Conservation (phyloP, 2,329 filamentous ascomycete genomes). For the Plectosphaerella sp. region DNA sequence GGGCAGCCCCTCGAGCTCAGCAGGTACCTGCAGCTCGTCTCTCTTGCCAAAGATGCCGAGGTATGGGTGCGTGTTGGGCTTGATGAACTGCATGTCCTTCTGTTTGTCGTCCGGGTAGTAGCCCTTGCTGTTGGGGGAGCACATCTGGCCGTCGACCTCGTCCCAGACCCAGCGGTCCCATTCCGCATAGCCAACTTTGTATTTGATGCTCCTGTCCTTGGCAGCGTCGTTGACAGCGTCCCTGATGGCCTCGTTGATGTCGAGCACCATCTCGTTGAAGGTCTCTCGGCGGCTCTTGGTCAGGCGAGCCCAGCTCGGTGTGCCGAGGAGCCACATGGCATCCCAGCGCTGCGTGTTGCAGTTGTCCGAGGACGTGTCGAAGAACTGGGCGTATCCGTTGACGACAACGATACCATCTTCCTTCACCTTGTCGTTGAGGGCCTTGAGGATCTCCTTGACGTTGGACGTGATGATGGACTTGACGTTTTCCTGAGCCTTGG, state of each 20-base stretch:
- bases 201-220: constrained; percentile 8
- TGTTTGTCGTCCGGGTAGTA: constrained; percentile 22
- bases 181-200: constrained; percentile 19
- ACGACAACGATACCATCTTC: constrained; percentile 22
- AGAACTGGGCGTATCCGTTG: constrained; percentile 25
- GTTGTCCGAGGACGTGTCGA: constrained; percentile 17
- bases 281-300: not conserved
- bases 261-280: not conserved
- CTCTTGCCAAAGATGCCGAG: not conserved
- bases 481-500: constrained; percentile 19
- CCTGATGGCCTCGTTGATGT: constrained; percentile 20
- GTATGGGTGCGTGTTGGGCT: constrained; percentile 14
- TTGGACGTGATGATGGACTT: constrained; percentile 21
- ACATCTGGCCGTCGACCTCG: constrained; percentile 8
- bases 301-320: not conserved
- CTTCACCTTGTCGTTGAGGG: constrained; percentile 22
- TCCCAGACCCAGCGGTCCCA: constrained; percentile 20
- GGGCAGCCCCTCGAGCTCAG: no score
- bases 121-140: constrained; percentile 14
- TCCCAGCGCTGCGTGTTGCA: not conserved
- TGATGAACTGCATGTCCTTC: constrained; percentile 26
- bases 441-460: constrained; percentile 17
- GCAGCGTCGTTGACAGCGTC: constrained; percentile 15
- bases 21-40: not conserved
- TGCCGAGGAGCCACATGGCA: not conserved